Evolutionary conservation across 345 rosid genomes (phyloP).

Genomic region (Turritis glabra): DNA sequence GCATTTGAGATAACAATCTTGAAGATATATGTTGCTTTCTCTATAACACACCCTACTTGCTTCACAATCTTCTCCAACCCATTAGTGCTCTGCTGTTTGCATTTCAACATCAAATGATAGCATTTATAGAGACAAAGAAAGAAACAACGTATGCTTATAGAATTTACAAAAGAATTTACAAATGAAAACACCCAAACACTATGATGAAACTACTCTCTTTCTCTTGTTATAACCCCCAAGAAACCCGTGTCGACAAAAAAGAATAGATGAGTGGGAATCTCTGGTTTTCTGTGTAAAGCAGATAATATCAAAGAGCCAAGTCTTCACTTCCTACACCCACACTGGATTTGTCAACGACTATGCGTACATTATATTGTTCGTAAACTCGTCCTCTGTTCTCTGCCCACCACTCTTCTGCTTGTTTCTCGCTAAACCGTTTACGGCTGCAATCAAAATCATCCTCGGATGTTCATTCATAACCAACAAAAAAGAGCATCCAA

Average conservation of each 20-base stretch:
- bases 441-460: constrained; percentile 59
- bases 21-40: neutral
- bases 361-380: constrained; percentile 83
- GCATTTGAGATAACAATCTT: neutral
- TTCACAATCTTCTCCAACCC: constrained; percentile 17
- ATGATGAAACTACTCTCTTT: constrained; percentile 25
- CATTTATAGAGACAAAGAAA: constrained; percentile 3
- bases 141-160: constrained; percentile 19
- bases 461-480: neutral
- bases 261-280: constrained; percentile 9
- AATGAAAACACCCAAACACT: constrained; percentile 33
- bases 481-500: neutral
- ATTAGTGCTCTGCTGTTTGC: constrained; percentile 5
- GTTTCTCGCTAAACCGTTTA: constrained; percentile 87
- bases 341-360: constrained; percentile 69
- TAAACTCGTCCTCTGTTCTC: constrained; percentile 88
- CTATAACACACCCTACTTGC: neutral
- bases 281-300: neutral
- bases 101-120: constrained; percentile 3
- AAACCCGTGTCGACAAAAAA: constrained; percentile 19
- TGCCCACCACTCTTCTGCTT: constrained; percentile 99
- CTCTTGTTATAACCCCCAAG: constrained; percentile 7
- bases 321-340: constrained; percentile 80
- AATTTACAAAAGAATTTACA: constrained; percentile 37
- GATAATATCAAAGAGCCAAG: constrained; percentile 53